Conservation (phyloP, 768 basidiomycete species). For the Calocera cornea region DNA sequence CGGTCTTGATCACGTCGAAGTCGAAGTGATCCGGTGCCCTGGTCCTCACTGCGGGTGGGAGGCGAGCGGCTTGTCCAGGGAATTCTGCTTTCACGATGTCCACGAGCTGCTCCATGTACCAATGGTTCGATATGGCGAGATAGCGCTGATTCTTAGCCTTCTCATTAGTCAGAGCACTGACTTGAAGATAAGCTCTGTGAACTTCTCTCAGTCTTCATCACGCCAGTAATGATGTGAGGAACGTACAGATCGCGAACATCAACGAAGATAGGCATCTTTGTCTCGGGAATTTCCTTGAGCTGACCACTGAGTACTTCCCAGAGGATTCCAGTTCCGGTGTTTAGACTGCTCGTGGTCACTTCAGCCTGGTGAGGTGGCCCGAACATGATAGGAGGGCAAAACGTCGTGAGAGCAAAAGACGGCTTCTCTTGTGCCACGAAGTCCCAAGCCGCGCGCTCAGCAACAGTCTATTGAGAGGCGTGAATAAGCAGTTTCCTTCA, state of each 20-base stretch:
- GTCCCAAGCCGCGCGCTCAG: conserved; percentile 13
- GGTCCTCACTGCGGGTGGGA: background rate
- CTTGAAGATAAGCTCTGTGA: background rate
- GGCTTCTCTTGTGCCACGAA: conserved; percentile 8
- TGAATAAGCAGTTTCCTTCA: background rate
- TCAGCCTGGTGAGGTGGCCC: conserved; percentile 9
- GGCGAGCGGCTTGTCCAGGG: background rate
- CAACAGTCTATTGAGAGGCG: background rate
- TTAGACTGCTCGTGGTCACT: background rate
- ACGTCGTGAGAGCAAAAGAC: background rate
- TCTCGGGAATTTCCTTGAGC: background rate
- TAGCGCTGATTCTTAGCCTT: background rate
- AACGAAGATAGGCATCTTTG: background rate
- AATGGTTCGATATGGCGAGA: background rate
- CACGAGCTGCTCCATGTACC: background rate
- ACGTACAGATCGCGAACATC: background rate
- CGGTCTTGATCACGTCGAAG: background rate
- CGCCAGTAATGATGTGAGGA: too few relatives aligned
- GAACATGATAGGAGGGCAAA: conserved; percentile 8
- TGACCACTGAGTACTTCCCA: conserved; percentile 7
- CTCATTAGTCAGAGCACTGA: background rate
- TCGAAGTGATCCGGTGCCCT: background rate
- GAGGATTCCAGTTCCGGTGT: background rate
- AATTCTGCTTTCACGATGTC: background rate
- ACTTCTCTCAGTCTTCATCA: background rate